These are phyloP conservation scores for Thuidium tamariscinum DNA, from an alignment of 225 moss, liverwort and hornwort genomes.

Conservation along the genomic window DNA sequence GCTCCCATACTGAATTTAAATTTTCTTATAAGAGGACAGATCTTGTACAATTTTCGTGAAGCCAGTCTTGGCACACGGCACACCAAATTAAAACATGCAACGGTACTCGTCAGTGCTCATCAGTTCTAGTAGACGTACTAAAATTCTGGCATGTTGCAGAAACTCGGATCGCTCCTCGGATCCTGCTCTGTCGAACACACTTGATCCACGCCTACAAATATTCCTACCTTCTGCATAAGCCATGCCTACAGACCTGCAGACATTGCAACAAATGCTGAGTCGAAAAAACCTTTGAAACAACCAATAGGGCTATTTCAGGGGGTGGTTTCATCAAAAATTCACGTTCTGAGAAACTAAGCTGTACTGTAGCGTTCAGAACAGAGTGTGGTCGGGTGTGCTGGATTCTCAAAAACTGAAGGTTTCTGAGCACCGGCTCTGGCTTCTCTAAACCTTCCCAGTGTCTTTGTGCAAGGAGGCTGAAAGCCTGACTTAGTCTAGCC, in stretches of 20 bases:
- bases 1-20: background rate
- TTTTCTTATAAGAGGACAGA: background rate
- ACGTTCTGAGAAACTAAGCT: background rate
- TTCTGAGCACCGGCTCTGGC: background rate
- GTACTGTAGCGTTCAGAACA: background rate
- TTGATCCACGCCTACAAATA: conserved; percentile 41
- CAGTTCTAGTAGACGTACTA: background rate
- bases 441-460: background rate
- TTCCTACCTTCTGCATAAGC: conserved; percentile 19
- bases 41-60: background rate
- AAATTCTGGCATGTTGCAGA: conserved; percentile 38
- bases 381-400: background rate
- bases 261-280: background rate
- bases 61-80: background rate
- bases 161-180: conserved; percentile 34
- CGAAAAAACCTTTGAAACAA: background rate
- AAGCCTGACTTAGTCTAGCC: background rate
- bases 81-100: background rate
- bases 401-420: background rate
- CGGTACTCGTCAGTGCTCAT: no score
- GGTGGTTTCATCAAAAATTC: background rate
- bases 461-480: background rate
- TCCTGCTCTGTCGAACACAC: conserved; percentile 6
- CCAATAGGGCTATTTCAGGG: background rate
- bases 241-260: conserved; percentile 38